Evolutionary conservation across 1,284 basidiomycete species (phyloP), one percentile per base, ranked within the genome.

Genomic region (Flammula alnicola): DNA sequence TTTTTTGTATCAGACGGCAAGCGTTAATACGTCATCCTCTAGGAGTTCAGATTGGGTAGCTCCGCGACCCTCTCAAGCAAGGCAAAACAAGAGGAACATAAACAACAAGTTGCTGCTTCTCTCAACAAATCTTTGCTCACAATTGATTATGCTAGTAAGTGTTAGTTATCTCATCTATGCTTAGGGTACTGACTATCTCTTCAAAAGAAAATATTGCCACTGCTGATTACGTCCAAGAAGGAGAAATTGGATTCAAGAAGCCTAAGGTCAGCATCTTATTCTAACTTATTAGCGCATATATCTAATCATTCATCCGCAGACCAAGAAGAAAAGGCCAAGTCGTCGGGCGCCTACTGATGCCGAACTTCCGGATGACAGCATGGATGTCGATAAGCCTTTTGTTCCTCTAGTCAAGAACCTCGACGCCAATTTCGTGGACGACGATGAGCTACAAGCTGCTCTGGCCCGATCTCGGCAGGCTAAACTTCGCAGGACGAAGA

Each of bases 361-460:
- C n/a, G 87, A 88, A 31, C 71, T 79, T 9, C 63, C 63, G 0
- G 72, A 70, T 29, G 73, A 72, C 22, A 77, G 83, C 57, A 63
- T 95, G 90, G 83, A 90, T 40, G 80, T 93, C 52, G 93, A 94
- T 60, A 75, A 82, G 57, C 80, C 83, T 38, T 70, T 81, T 54
- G 69, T 80, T 41, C 80, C 83, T 53, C 77, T 83, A 58, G 72
- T 73, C 60, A 76, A 86, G 61, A 83, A 94, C 66, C 75, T 88
- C 48, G 84, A 94, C 61, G 78, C 79, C 54, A 96, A 98, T 72
- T 91, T 98, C 68, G 88, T 99, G 56, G 97, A 99, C 72, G 97
- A 99, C 67, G 97, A 99, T 69, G 97, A 99, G 64, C 80, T 99
- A 30, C 95, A 98, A 76, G 92, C 92, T 26, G 93, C 92, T 22